Percentiles rank a stretch among this genome's conserved stretches.
Evolutionary conservation across 768 basidiomycete species (phyloP).

Genomic region (Amanita fuliginea): DNA sequence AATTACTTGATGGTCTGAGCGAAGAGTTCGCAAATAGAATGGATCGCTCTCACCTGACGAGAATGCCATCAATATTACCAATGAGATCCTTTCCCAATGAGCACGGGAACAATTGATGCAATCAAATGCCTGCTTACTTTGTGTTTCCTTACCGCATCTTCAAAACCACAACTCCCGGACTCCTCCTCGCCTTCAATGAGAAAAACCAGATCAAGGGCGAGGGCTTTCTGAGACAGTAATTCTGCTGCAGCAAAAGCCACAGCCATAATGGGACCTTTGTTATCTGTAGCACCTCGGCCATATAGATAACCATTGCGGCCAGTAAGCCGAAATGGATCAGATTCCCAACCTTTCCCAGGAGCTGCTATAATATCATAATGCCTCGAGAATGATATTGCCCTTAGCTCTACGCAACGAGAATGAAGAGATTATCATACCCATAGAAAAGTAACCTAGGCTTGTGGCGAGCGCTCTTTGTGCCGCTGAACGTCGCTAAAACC

Average conservation of each 20-base stretch:
- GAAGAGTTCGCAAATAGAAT: background rate
- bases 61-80: conserved; percentile 79
- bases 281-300: conserved; percentile 85
- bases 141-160: conserved; percentile 58
- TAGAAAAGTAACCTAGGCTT: conserved; percentile 84
- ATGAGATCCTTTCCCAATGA: conserved; percentile 49
- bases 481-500: conserved; percentile 80
- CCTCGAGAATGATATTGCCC: conserved; percentile 22
- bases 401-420: background rate
- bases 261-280: conserved; percentile 93
- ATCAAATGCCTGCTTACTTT: conserved; percentile 37
- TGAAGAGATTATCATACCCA: conserved; percentile 38
- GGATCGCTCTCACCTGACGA: conserved; percentile 51
- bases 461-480: conserved; percentile 42
- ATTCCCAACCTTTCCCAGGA: conserved; percentile 60
- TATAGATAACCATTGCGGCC: conserved; percentile 86
- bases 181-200: conserved; percentile 97
- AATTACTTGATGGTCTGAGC: conserved; percentile 49
- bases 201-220: conserved; percentile 83
- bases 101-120: background rate
- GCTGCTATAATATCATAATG: conserved; percentile 98
- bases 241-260: conserved; percentile 84
- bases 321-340: conserved; percentile 72
- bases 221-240: conserved; percentile 55
- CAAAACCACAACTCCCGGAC: conserved; percentile 82